Evolutionary conservation across 2,329 filamentous ascomycete species (phyloP), one percentile per base, ranked within the genome.

Genomic region (Fusarium torreyae): DNA sequence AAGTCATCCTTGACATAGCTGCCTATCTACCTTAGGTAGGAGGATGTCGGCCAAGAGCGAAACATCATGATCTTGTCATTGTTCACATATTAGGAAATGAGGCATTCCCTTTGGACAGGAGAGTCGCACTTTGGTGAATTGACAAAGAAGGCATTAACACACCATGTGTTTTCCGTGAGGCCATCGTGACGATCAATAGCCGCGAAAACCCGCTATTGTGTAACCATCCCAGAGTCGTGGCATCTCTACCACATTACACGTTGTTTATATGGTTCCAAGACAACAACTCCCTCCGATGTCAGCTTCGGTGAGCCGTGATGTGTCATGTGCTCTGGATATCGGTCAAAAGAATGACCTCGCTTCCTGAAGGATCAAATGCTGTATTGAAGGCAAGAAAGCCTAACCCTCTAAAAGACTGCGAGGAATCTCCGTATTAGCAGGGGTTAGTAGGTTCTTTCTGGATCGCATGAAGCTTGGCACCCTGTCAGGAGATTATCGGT

Each of bases 181-280:
- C 9, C 28, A 44, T 56, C 36, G 44, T 34, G 36, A 56, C 43
- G n/a, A 38, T 24, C 33, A 22, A 42, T 17, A 44, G 33, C 51
- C 42, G 52, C 49, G 15, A 24, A 42, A 18, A 50, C 40, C 20
- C 44, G 24, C 44, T 31, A 33, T 52, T 49, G 64, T 68, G 65
- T 68, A 64, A 68, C 64, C 65, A 64, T 28, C 46, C 53, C 39
- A 43, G 24, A 63, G 46, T 59, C 45, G 58, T 68, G 64, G 53
- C 53, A 68, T 59, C 20, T 31, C 34, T 46, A 7, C 34, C 26
- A 42, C 59, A 52, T 38, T 44, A 48, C 51, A 66, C 58, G 53
- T 62, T 52, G 31, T 26, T 40, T 34, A 46, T 18, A 52, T 40
- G 26, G 15, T 60, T 44, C 26, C 24, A 59, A 52, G 34, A 31